Evolutionary conservation across 345 rosid species (phyloP).

Genomic region (Ricinus communis): DNA sequence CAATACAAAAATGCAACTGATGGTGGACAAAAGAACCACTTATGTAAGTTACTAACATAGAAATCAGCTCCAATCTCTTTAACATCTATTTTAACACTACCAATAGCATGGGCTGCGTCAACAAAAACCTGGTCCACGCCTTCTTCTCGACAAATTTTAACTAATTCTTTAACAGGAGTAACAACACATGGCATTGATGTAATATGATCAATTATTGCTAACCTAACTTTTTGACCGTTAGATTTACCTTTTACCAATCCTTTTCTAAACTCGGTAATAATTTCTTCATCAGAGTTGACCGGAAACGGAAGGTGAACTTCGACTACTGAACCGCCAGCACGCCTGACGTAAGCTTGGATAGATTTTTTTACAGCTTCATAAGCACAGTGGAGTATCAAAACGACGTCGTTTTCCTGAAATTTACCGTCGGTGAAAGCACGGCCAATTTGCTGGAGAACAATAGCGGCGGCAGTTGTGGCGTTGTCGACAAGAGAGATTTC

Average conservation of each 20-base stretch:
- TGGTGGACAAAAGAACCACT: constrained; percentile 98
- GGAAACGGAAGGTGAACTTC: constrained; percentile 91
- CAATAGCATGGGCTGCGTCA: constrained; percentile 93
- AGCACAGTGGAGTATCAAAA: constrained; percentile 71
- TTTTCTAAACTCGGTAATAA: constrained; percentile 53
- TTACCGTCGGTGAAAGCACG: constrained; percentile 57
- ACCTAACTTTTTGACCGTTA: constrained; percentile 64
- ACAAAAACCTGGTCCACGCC: constrained; percentile 90
- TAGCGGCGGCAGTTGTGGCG: constrained; percentile 82
- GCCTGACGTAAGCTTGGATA: constrained; percentile 78
- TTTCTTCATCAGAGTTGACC: constrained; percentile 57
- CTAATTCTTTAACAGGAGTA: constrained; percentile 73
- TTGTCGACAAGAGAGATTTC: constrained; percentile 78
- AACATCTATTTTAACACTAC: constrained; percentile 83
- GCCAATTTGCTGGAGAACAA: constrained; percentile 69
- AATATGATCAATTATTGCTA: constrained; percentile 91
- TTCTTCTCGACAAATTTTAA: constrained; percentile 79
- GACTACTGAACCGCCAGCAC: constrained; percentile 80
- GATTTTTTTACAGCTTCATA: constrained; percentile 85
- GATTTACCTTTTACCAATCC: constrained; percentile 65
- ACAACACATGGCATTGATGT: constrained; percentile 90
- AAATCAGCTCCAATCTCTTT: constrained; percentile 92
- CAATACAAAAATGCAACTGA: constrained; percentile 83
- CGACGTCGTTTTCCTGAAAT: constrained; percentile 46
- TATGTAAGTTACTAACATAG: constrained; percentile 79